These are phyloP conservation scores for Lycium ferocissimum DNA, from an alignment of 257 asterid species.

Conservation along the genomic window DNA sequence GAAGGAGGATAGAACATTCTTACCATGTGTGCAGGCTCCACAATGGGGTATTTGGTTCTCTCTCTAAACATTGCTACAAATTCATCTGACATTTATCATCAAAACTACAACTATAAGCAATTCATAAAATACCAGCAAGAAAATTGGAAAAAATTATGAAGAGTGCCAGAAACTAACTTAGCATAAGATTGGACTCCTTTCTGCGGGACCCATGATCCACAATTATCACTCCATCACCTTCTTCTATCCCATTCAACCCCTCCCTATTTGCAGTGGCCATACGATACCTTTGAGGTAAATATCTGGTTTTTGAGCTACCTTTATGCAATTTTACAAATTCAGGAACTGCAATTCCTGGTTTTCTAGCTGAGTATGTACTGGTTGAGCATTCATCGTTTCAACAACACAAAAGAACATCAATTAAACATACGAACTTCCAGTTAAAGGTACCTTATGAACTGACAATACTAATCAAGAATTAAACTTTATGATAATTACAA, in stretches of 20 bases:
- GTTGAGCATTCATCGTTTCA: constrained; percentile 41
- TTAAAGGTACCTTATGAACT: neutral
- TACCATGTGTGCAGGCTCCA: constrained; percentile 99
- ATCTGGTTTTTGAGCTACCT: constrained; percentile 45
- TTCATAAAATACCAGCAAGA: neutral
- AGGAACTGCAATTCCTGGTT: constrained; percentile 44
- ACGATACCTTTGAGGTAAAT: constrained; percentile 56
- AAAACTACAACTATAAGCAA: neutral
- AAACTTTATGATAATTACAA: neutral
- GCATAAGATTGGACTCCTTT: constrained; percentile 86
- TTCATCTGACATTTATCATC: constrained; percentile 59
- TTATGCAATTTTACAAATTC: constrained; percentile 53
- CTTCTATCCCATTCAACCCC: constrained; percentile 53
- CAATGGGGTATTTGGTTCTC: constrained; percentile 73
- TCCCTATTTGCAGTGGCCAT: constrained; percentile 68
- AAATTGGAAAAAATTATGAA: neutral
- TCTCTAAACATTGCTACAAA: constrained; percentile 85
- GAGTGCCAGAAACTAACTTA: constrained; percentile 56
- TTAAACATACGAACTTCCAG: neutral
- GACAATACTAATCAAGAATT: neutral
- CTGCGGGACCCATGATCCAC: constrained; percentile 99
- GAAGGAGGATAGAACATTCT: neutral
- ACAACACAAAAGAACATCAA: neutral
- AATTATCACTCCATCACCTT: constrained; percentile 78
- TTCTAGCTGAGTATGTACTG: constrained; percentile 49